Evolutionary conservation across 2,329 filamentous ascomycete genomes (phyloP), one percentile per base, ranked within the genome.

Genomic region (Talaromyces sp.): DNA sequence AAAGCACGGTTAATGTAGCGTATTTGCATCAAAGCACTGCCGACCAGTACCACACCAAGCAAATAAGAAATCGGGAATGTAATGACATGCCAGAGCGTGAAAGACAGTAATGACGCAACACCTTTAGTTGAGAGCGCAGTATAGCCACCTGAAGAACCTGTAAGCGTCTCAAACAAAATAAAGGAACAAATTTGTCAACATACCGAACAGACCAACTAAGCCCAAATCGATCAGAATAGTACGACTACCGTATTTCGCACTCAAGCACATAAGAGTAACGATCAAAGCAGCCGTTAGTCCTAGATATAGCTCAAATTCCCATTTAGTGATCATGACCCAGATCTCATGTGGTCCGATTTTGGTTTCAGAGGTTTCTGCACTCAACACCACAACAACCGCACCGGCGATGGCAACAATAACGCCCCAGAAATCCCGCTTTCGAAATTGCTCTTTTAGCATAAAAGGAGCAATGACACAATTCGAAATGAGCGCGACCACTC

Each of bases 71-170:
- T 89, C 0, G 93, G 93, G 38, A 93, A 98, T 0, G 91, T 89
- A 64, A 99, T 90, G 17, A 91, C 91, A 68, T 89, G 86, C 82
- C 93, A 91, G 21, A 98, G 84, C 0, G 90, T 96, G 56, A 91
- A 93, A 0, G 95, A 97, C 21, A 99, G 83, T 78, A 99, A 88
- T 0, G 95, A 98, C 1, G 95, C 93, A 43, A 99, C 90, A 59
- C 95, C 95, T 75, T 99, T 99, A 31, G 95, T 99, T 1, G 93
- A 91, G 6, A 99, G 82, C 11, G 91, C 95, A n/a, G 95, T 99
- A 75, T 97, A 99, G 62, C 92, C 95, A 66, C 91, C 91, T 92
- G 55, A 58, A 61, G n/a, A 24, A 24, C 19, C 21, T 21, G 43
- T 46, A 46, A 46, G 43, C 4, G 17, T 26, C 35, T 58, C 29